Evolutionary conservation across 257 asterid species (phyloP).

Genomic region (Ligustrum vulgare): DNA sequence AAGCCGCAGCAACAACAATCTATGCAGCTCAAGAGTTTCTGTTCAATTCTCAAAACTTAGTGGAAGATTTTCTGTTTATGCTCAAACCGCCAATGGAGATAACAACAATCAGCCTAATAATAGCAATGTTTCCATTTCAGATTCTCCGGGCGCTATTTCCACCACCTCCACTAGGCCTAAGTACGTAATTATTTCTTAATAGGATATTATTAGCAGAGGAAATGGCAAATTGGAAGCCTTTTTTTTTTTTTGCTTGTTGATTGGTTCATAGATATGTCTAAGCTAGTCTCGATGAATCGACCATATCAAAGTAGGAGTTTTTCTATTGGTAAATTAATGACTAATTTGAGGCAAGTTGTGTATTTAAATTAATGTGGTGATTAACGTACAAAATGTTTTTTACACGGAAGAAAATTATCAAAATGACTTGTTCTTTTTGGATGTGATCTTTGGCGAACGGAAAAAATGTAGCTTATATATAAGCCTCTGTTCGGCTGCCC

Average conservation of each 20-base stretch:
- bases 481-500: too few relatives aligned
- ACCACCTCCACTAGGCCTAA: slow-evolving; percentile 30
- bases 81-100: slow-evolving; percentile 45
- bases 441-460: too few relatives aligned
- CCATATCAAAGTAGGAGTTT: neutral
- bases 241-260: neutral
- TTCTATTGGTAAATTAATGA: neutral
- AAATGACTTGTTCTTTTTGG: too few relatives aligned
- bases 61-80: slow-evolving; percentile 35
- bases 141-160: slow-evolving; percentile 28
- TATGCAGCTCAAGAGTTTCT: slow-evolving; percentile 2
- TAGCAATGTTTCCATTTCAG: slow-evolving; percentile 35
- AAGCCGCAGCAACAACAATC: slow-evolving; percentile 5
- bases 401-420: too few relatives aligned
- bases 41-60: slow-evolving; percentile 23
- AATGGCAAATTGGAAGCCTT: neutral
- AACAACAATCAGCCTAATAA: slow-evolving; percentile 27
- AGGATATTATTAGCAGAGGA: neutral
- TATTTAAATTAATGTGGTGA: neutral
- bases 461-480: too few relatives aligned
- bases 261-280: neutral
- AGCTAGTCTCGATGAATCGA: neutral
- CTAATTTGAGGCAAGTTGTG: neutral
- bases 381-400: too few relatives aligned
- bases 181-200: slow-evolving; percentile 17